Conservation (phyloP, 108 stramenopile genomes). For the Parmales sp. region DNA sequence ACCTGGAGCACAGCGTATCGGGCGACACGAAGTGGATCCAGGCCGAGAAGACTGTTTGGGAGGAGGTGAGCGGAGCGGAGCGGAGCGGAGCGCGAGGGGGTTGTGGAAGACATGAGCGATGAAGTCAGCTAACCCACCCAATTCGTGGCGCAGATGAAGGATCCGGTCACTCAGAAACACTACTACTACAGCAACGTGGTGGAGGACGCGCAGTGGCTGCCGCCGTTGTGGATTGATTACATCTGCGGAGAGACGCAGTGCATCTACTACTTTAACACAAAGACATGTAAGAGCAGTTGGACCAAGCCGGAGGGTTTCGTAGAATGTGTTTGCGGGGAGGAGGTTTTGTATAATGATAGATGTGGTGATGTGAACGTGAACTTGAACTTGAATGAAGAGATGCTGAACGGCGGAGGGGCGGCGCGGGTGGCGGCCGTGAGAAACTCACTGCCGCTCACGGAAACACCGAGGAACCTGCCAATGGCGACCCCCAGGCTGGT, state of each 20-base stretch:
- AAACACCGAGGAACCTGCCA: not conserved
- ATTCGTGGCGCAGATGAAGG: no score
- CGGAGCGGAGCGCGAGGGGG: no score
- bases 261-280: constrained; percentile 1
- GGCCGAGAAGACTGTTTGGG: not conserved
- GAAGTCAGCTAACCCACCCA: no score
- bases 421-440: not conserved
- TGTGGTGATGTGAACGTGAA: no score
- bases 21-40: not conserved
- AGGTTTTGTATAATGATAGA: no score
- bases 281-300: not conserved
- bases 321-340: no score
- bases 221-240: not conserved
- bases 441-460: not conserved
- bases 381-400: not conserved
- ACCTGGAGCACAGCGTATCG: not conserved
- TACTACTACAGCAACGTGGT: not conserved
- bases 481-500: not conserved
- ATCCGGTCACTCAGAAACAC: not conserved
- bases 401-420: not conserved
- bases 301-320: not conserved
- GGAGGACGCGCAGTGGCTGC: not conserved
- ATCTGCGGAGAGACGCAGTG: not conserved
- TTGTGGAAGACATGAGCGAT: no score
- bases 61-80: no score